These are phyloP conservation scores for Chenopodium quinoa DNA, from an alignment of 148 eudicot species.

Conservation along the genomic window DNA sequence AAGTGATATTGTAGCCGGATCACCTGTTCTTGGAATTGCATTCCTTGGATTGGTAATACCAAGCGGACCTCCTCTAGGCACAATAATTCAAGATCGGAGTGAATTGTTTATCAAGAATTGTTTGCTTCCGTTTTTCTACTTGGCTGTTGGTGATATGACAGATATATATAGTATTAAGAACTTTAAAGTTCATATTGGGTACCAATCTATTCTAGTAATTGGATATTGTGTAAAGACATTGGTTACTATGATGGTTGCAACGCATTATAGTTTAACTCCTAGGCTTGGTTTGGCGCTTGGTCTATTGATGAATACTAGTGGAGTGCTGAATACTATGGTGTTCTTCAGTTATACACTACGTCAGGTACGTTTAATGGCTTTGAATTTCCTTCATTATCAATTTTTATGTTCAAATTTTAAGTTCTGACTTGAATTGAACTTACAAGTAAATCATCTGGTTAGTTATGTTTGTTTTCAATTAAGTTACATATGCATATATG, in stretches of 20 bases:
- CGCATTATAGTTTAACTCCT: constrained; percentile 17
- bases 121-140: constrained; percentile 25
- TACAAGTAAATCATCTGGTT: background rate
- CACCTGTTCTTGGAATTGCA: constrained; percentile 18
- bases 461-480: background rate
- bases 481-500: background rate
- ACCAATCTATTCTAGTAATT: constrained; percentile 2
- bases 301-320: constrained; percentile 23
- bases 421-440: no score
- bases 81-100: constrained; percentile 9
- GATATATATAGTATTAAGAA: background rate
- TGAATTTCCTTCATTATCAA: background rate
- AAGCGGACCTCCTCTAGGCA: constrained; percentile 31
- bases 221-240: constrained; percentile 22
- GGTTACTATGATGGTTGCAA: constrained; percentile 3
- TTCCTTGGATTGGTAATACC: constrained; percentile 26
- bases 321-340: constrained; percentile 10
- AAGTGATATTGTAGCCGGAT: constrained; percentile 17
- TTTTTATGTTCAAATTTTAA: no score
- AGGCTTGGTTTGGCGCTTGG: constrained; percentile 25
- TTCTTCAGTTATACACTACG: constrained; percentile 17
- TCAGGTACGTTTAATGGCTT: constrained; percentile 6
- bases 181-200: background rate
- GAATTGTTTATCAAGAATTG: constrained; percentile 15
- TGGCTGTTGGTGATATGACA: constrained; percentile 24